These are phyloP conservation scores for Botryococcus braunii DNA, from an alignment of 163 green algal genomes.

Conservation along the genomic window DNA sequence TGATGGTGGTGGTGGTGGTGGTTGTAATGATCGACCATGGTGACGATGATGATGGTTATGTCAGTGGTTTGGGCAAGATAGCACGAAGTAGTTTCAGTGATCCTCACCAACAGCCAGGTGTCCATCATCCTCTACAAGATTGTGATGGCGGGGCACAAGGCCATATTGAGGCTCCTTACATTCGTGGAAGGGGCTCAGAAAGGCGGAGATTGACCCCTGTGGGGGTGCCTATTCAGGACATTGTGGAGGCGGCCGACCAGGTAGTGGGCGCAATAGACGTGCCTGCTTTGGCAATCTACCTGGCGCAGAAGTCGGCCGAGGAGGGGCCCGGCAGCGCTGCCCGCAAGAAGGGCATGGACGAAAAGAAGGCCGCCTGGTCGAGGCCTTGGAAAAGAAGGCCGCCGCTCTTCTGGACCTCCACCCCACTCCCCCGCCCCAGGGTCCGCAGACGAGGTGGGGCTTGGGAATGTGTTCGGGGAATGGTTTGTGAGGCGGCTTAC, in stretches of 20 bases:
- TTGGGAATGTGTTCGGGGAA: background rate
- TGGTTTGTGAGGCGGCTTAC: background rate
- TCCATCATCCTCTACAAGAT: too few relatives aligned
- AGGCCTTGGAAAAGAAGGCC: slow-evolving; percentile 50
- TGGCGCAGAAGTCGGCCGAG: slow-evolving; percentile 43
- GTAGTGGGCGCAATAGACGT: slow-evolving; percentile 33
- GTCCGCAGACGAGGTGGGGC: background rate
- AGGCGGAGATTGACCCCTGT: too few relatives aligned
- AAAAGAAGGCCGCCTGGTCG: slow-evolving; percentile 54
- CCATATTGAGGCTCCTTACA: too few relatives aligned
- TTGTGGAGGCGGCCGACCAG: slow-evolving; percentile 31
- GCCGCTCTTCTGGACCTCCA: slow-evolving; percentile 36
- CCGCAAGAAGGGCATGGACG: slow-evolving; percentile 46
- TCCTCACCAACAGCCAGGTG: too few relatives aligned
- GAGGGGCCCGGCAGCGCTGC: slow-evolving; percentile 20
- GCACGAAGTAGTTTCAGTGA: too few relatives aligned
- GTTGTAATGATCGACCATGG: too few relatives aligned
- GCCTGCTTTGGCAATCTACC: slow-evolving; percentile 24
- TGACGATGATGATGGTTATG: too few relatives aligned
- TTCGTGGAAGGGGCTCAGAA: too few relatives aligned
- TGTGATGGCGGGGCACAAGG: too few relatives aligned
- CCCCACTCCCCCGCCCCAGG: background rate
- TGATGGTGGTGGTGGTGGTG: too few relatives aligned
- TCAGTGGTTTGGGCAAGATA: too few relatives aligned
- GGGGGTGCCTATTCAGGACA: slow-evolving; percentile 7